These are phyloP conservation scores for Suillus hirtellus DNA, from an alignment of 768 basidiomycete species.

Conservation along the genomic window DNA sequence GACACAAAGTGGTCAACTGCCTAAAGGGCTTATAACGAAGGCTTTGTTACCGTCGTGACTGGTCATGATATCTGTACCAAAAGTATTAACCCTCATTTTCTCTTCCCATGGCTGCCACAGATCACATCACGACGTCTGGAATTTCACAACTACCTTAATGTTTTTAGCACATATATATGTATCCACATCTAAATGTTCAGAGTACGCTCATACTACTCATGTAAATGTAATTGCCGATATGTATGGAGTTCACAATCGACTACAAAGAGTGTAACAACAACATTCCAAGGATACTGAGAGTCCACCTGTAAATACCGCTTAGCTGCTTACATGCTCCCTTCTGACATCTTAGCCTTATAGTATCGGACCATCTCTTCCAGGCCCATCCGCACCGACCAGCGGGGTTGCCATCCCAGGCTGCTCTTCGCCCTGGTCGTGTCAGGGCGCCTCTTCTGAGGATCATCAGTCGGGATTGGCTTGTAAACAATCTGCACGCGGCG, in stretches of 20 bases:
- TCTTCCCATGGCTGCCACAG: conserved; percentile 4
- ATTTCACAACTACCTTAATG: neutral
- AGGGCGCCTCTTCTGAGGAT: conserved; percentile 91
- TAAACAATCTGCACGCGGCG: conserved; percentile 69
- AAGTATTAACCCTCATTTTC: conserved; percentile 18
- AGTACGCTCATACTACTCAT: conserved; percentile 20
- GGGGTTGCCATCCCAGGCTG: conserved; percentile 84
- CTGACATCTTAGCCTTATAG: conserved; percentile 87
- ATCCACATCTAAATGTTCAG: conserved; percentile 10
- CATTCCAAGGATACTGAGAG: neutral
- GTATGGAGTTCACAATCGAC: conserved; percentile 6
- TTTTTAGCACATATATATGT: conserved; percentile 15
- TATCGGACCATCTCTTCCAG: conserved; percentile 94
- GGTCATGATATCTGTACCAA: conserved; percentile 7
- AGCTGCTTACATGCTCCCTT: conserved; percentile 64
- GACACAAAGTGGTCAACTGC: conserved; percentile 24
- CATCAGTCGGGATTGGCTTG: conserved; percentile 84
- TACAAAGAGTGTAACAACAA: neutral
- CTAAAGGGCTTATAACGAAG: conserved; percentile 20
- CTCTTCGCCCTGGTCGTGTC: conserved; percentile 91
- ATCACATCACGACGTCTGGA: conserved; percentile 4
- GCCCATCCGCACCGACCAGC: conserved; percentile 92
- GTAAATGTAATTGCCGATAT: conserved; percentile 13
- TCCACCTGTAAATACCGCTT: neutral
- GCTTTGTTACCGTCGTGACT: conserved; percentile 9